Conservation (phyloP, 768 basidiomycete genomes). For the Ramaria sp. region DNA sequence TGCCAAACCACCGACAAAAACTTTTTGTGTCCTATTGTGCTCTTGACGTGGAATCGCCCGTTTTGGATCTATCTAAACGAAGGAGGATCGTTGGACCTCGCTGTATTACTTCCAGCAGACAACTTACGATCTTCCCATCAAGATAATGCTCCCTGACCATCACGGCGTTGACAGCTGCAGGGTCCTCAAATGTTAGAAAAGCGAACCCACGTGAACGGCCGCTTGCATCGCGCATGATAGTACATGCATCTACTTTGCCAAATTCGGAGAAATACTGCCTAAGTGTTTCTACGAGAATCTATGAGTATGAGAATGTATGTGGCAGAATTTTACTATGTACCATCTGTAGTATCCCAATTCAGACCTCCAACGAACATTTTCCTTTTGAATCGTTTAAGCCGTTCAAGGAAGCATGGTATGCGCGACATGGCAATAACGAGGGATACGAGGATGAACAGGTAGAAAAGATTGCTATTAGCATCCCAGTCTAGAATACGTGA, state of each 20-base stretch:
- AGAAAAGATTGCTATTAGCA: constrained; percentile 68
- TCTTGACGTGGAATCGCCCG: constrained; percentile 95
- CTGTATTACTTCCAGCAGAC: background rate
- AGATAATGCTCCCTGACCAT: constrained; percentile 92
- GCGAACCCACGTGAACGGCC: constrained; percentile 96
- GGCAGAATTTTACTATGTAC: constrained; percentile 37
- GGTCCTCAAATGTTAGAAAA: constrained; percentile 92
- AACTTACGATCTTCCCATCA: constrained; percentile 92
- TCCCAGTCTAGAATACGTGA: constrained; percentile 60
- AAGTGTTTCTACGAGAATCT: constrained; percentile 47
- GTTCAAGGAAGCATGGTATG: constrained; percentile 17
- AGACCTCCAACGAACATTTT: constrained; percentile 99
- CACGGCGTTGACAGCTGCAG: constrained; percentile 87
- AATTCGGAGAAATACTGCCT: constrained; percentile 91
- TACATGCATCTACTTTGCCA: constrained; percentile 94
- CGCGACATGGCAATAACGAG: constrained; percentile 19
- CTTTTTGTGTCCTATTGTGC: constrained; percentile 83
- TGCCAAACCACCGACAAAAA: constrained; percentile 93
- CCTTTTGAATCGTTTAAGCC: constrained; percentile 38
- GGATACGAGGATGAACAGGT: constrained; percentile 21
- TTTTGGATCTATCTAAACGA: constrained; percentile 91
- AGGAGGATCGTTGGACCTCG: background rate
- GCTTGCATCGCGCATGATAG: constrained; percentile 95
- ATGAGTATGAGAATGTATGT: constrained; percentile 18
- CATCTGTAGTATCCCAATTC: constrained; percentile 99